phyloP scores from a whole-genome alignment of 306 rosid genomes.

The Quercus alba region DNA sequence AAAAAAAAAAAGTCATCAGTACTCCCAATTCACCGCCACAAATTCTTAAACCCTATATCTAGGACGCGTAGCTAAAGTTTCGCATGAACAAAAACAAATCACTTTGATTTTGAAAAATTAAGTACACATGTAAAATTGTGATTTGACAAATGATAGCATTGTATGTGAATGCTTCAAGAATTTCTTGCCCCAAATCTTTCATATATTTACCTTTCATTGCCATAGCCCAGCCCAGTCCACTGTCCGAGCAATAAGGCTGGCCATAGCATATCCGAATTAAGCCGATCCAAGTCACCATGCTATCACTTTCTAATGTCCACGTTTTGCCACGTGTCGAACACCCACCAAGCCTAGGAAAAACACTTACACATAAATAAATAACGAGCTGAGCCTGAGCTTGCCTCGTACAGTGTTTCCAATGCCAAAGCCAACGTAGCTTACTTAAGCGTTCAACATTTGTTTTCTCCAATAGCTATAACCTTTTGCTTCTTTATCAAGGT shows the following conservation, averaged over 20 bases:
- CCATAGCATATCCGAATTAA: conserved; percentile 1
- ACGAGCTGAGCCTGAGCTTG: neutral
- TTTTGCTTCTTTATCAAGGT: neutral
- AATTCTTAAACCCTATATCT: too few relatives aligned
- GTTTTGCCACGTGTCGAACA: conserved; percentile 22
- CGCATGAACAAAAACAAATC: neutral
- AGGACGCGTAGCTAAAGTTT: too few relatives aligned
- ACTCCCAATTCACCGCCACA: too few relatives aligned
- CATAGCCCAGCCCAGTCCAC: neutral
- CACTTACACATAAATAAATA: neutral
- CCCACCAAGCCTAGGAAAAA: conserved; percentile 10
- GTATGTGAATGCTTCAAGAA: neutral
- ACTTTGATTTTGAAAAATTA: neutral
- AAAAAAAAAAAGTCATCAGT: too few relatives aligned
- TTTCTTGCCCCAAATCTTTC: neutral
- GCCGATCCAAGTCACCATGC: conserved; percentile 4
- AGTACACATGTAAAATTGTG: neutral
- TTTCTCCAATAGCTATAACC: neutral
- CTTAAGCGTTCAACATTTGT: neutral
- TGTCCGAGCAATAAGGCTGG: conserved; percentile 31
- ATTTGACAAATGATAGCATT: neutral
- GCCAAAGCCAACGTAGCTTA: neutral
- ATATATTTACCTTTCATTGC: conserved; percentile 2
- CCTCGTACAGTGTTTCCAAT: neutral
- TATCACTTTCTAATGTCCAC: conserved; percentile 6